phyloP scores from a whole-genome alignment of 2,329 filamentous ascomycete species.

The Coniochaeta pulveracea region DNA sequence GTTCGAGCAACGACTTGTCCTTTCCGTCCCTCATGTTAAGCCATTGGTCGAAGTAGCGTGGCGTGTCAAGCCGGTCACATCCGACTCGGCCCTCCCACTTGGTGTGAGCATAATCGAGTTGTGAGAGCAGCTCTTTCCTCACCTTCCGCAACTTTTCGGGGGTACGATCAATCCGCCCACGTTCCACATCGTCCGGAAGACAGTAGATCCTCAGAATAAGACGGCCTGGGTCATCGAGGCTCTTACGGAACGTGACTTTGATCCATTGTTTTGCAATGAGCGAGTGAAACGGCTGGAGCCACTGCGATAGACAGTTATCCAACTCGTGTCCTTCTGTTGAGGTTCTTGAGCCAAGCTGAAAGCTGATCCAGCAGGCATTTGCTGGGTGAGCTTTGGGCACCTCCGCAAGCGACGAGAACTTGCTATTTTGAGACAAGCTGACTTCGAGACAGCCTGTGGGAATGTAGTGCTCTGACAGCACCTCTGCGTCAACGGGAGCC shows the following conservation, averaged over 20 bases:
- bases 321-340: no score
- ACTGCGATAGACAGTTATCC: no score
- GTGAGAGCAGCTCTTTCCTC: constrained; percentile 34
- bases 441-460: no score
- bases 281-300: constrained; percentile 3
- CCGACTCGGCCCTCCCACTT: constrained; percentile 41
- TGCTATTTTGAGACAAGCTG: no score
- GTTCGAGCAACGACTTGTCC: constrained; percentile 47
- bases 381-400: no score
- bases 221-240: constrained; percentile 7
- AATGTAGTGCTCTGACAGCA: no score
- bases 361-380: no score
- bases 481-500: no score
- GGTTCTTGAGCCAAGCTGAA: no score
- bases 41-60: constrained; percentile 7
- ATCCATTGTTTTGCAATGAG: constrained; percentile 30
- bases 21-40: constrained; percentile 17
- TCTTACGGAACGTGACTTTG: constrained; percentile 25
- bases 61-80: not conserved
- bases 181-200: constrained; percentile 53
- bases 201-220: constrained; percentile 44
- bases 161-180: constrained; percentile 37
- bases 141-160: constrained; percentile 29
- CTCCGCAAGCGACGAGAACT: no score
- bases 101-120: constrained; percentile 41